A percentile compares a stretch with the other conserved stretches of the same genome.
Evolutionary conservation across 257 asterid species (phyloP).

Genomic region (Prunella vulgaris): DNA sequence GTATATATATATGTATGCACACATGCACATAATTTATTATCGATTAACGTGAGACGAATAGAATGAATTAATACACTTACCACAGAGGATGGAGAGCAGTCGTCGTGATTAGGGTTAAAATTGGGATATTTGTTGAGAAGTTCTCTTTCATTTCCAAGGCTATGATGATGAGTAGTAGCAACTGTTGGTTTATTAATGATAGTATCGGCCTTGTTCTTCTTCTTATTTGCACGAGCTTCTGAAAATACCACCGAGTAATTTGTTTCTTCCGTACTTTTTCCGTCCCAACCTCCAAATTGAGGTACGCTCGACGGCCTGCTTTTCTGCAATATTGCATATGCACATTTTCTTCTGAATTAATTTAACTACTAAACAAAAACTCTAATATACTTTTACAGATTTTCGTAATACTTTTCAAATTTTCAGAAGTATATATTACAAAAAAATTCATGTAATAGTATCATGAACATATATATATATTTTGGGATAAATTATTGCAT

Average conservation of each 20-base stretch:
- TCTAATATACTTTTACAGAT: not conserved
- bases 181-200: not conserved
- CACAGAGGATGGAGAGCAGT: conserved; percentile 12
- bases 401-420: not conserved
- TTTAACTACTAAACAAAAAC: no score
- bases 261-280: conserved; percentile 28
- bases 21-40: not conserved
- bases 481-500: not conserved
- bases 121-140: conserved; percentile 10
- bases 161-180: conserved; percentile 19
- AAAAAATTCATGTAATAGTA: not conserved
- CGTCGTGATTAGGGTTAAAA: not conserved
- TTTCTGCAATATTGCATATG: not conserved
- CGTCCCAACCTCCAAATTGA: conserved; percentile 59
- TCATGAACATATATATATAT: no score
- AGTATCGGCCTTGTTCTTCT: conserved; percentile 27
- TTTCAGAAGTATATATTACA: not conserved
- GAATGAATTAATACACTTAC: conserved; percentile 25
- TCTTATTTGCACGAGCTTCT: conserved; percentile 46
- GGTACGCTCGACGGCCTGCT: conserved; percentile 32
- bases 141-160: conserved; percentile 42
- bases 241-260: conserved; percentile 43
- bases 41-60: not conserved
- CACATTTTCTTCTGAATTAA: no score
- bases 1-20: not conserved